phyloP scores from a whole-genome alignment of 2,329 filamentous ascomycete species.

The Trichophyton schoenleinii region DNA sequence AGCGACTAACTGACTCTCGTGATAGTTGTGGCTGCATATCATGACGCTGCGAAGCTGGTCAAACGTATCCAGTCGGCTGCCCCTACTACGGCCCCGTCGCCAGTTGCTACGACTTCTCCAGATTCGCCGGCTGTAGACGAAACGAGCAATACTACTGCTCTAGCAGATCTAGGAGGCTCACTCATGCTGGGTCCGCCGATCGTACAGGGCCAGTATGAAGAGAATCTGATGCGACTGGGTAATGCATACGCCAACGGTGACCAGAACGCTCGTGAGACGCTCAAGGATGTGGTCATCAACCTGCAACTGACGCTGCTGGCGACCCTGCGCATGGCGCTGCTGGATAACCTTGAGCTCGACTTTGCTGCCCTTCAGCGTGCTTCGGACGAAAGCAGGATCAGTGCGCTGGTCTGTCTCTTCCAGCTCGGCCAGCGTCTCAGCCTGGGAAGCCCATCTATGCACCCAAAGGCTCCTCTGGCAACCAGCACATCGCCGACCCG shows the following conservation, averaged over 20 bases:
- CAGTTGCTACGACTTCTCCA: background rate
- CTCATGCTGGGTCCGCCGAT: constrained; percentile 23
- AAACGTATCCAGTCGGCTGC: constrained; percentile 9
- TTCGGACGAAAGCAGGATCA: constrained; percentile 27
- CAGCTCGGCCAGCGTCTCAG: constrained; percentile 24
- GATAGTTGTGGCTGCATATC: constrained; percentile 11
- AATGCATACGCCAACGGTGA: constrained; percentile 26
- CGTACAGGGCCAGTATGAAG: constrained; percentile 28
- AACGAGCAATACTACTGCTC: background rate
- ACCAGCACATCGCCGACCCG: no score
- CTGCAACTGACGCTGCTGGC: constrained; percentile 26
- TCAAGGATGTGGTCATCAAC: constrained; percentile 30
- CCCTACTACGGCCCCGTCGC: background rate
- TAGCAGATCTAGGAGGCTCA: constrained; percentile 23
- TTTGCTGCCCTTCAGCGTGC: constrained; percentile 22
- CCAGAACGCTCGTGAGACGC: constrained; percentile 24
- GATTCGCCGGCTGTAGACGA: background rate
- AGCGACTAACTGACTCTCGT: constrained; percentile 4
- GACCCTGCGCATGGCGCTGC: constrained; percentile 22
- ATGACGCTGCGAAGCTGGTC: constrained; percentile 11
- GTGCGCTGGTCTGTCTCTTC: constrained; percentile 25
- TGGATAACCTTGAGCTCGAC: constrained; percentile 23
- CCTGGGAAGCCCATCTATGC: background rate
- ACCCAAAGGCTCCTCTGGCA: background rate
- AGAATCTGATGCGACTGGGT: constrained; percentile 24